Conservation (phyloP, 306 rosid species). For the Carpinus fangiana region DNA sequence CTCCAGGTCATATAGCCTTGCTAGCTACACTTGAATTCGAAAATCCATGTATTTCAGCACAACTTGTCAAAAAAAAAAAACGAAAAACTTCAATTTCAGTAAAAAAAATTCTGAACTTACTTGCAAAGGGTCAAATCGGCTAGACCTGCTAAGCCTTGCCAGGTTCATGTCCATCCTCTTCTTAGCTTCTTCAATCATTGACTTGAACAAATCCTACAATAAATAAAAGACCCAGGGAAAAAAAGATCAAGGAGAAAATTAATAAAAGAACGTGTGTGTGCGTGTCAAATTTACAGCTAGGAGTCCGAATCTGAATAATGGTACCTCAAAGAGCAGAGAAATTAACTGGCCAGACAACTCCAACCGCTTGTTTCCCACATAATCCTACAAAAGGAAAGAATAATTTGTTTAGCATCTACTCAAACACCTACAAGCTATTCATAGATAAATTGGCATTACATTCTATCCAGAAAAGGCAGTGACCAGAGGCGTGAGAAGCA, state of each 20-base stretch:
- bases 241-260: conserved; percentile 15
- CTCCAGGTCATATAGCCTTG: neutral
- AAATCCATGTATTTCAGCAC: neutral
- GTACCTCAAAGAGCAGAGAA: conserved; percentile 91
- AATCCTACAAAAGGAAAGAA: conserved; percentile 54
- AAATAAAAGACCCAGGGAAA: conserved; percentile 18
- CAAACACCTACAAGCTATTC: neutral
- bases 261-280: conserved; percentile 1
- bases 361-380: conserved; percentile 94
- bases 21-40: neutral
- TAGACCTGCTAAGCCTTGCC: conserved; percentile 59
- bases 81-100: neutral
- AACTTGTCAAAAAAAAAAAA: neutral
- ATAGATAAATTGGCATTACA: neutral
- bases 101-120: conserved; percentile 42
- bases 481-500: neutral
- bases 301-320: conserved; percentile 16
- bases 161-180: conserved; percentile 36
- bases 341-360: conserved; percentile 91
- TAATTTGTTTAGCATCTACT: neutral
- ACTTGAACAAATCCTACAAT: conserved; percentile 82
- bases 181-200: conserved; percentile 57
- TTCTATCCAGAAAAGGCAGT: neutral
- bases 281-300: conserved; percentile 9
- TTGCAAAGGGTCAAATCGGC: conserved; percentile 53